These are phyloP conservation scores for Cladosporium colombiae DNA, from an alignment of 2,329 filamentous ascomycete species.

Conservation along the genomic window DNA sequence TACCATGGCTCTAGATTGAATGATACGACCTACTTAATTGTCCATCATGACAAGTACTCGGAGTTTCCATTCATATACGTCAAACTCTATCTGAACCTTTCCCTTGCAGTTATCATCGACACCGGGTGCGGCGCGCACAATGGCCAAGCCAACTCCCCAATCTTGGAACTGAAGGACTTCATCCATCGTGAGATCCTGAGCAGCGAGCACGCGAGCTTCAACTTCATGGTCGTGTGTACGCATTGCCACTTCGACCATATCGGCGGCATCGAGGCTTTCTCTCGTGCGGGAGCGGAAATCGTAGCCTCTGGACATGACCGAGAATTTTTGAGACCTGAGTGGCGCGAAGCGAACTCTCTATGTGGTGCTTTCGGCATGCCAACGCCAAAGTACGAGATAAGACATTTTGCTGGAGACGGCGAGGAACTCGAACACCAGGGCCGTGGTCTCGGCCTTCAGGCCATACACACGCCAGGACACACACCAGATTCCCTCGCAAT, in stretches of 20 bases:
- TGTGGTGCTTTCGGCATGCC: conserved; percentile 42
- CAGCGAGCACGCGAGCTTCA: conserved; percentile 3
- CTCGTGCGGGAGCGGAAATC: conserved; percentile 5
- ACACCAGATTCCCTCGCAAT: conserved; percentile 50
- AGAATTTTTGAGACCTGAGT: conserved; percentile 8
- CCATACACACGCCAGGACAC: conserved; percentile 51
- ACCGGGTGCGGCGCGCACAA: conserved; percentile 20
- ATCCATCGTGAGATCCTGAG: conserved; percentile 10
- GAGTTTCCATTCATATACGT: conserved; percentile 23
- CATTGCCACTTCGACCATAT: conserved; percentile 24
- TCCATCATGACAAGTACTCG: conserved; percentile 21
- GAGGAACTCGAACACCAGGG: conserved; percentile 32
- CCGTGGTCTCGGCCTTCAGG: conserved; percentile 40
- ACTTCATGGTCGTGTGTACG: conserved; percentile 19
- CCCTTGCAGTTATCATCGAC: conserved; percentile 17
- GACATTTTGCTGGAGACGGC: conserved; percentile 44
- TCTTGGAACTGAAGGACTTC: conserved; percentile 18
- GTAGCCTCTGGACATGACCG: conserved; percentile 16
- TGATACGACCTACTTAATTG: conserved; percentile 15
- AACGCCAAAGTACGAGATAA: conserved; percentile 45
- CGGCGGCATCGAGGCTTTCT: conserved; percentile 20
- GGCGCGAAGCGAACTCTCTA: conserved; percentile 42
- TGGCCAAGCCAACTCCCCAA: not conserved
- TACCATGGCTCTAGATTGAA: conserved; percentile 9
- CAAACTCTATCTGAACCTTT: conserved; percentile 9